Evolutionary conservation across 495 filamentous ascomycete species (phyloP).

Genomic region (Peziza echinospora): DNA sequence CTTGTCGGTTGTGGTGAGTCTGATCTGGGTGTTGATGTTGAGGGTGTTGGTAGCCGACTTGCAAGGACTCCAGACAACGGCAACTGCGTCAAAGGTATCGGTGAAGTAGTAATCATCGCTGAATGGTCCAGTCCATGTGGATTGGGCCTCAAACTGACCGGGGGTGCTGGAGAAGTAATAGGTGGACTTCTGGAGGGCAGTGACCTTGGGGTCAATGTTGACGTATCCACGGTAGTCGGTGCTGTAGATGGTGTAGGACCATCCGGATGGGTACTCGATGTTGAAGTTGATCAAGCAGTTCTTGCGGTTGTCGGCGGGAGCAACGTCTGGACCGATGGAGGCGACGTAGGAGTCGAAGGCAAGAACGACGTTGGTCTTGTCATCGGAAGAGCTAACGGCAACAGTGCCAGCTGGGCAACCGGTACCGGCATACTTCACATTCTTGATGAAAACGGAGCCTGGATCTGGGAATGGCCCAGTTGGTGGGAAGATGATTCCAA

Average conservation of each 20-base stretch:
- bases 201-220: slow-evolving; percentile 23
- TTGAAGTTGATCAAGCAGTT: slow-evolving; percentile 33
- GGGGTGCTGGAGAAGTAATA: slow-evolving; percentile 30
- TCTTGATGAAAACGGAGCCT: slow-evolving; percentile 18
- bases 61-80: not conserved
- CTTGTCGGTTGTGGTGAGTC: slow-evolving; percentile 1
- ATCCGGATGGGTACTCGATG: slow-evolving; percentile 29
- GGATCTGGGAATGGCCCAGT: not conserved
- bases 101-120: slow-evolving; percentile 17
- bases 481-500: not conserved
- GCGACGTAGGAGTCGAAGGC: slow-evolving; percentile 28
- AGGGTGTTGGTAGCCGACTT: not conserved
- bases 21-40: not conserved
- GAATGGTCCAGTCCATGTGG: slow-evolving; percentile 16
- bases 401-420: slow-evolving; percentile 28
- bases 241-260: slow-evolving; percentile 31
- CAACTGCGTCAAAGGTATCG: not conserved
- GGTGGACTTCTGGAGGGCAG: slow-evolving; percentile 27
- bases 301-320: slow-evolving; percentile 23
- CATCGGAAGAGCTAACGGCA: slow-evolving; percentile 22
- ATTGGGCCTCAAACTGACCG: slow-evolving; percentile 12
- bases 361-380: slow-evolving; percentile 27
- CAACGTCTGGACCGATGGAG: slow-evolving; percentile 23
- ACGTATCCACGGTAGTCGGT: slow-evolving; percentile 31
- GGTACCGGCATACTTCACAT: slow-evolving; percentile 28